These are phyloP conservation scores for Alternaria novae-zelandiae DNA, from an alignment of 2,329 filamentous ascomycete genomes.

Conservation along the genomic window DNA sequence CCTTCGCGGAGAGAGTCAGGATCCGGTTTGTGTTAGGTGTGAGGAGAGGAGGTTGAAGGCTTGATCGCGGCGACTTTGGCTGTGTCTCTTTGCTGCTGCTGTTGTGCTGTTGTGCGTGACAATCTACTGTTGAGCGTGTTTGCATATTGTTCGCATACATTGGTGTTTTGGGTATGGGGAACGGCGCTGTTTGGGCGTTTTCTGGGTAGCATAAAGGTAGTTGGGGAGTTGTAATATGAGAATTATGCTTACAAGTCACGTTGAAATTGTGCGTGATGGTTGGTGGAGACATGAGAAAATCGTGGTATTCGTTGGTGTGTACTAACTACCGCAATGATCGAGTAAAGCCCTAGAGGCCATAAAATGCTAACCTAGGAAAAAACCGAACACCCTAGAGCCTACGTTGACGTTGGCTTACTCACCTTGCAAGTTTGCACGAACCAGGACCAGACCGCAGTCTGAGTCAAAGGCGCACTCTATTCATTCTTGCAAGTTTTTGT, in stretches of 20 bases:
- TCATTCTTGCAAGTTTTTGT: too few species aligned
- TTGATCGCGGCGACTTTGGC: conserved; percentile 28
- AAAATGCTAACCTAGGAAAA: too few species aligned
- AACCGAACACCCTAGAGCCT: too few species aligned
- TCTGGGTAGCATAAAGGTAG: neutral
- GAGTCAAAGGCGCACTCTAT: too few species aligned
- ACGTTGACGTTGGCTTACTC: too few species aligned
- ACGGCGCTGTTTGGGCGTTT: conserved; percentile 7
- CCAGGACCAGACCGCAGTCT: too few species aligned
- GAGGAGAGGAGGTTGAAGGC: conserved; percentile 69
- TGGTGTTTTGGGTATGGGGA: neutral
- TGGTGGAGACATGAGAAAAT: too few species aligned
- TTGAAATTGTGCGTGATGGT: too few species aligned
- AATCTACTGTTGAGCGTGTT: neutral
- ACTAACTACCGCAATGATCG: too few species aligned
- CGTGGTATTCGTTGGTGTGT: too few species aligned
- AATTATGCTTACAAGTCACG: neutral
- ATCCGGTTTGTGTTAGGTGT: conserved; percentile 67
- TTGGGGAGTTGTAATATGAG: neutral
- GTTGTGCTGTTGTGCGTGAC: neutral
- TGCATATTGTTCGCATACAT: neutral
- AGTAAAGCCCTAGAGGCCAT: too few species aligned
- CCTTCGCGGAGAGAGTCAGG: conserved; percentile 62
- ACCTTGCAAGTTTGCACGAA: too few species aligned
- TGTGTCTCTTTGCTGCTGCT: neutral